Conservation (phyloP, 106 monocot genomes). For the Posidonia australis region DNA sequence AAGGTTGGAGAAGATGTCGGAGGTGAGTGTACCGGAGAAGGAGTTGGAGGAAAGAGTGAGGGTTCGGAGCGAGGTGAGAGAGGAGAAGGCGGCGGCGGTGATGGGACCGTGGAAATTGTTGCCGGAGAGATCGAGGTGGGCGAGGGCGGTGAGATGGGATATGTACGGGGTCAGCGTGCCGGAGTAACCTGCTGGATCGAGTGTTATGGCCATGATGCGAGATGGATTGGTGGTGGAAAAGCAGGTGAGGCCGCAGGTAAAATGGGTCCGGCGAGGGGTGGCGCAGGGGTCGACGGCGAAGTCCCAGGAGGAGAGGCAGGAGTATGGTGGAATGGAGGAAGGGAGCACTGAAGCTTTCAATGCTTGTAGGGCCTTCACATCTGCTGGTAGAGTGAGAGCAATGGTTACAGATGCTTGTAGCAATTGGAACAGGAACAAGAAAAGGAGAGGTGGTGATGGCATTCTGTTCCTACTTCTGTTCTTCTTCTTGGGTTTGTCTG, state of each 20-base stretch:
- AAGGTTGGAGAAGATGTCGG: conserved; percentile 15
- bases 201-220: conserved; percentile 25
- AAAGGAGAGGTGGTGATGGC: no score
- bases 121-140: conserved; percentile 35
- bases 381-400: conserved; percentile 18
- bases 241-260: conserved; percentile 52
- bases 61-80: conserved; percentile 21
- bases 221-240: conserved; percentile 5
- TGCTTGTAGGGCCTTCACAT: conserved; percentile 30
- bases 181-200: conserved; percentile 48
- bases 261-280: conserved; percentile 22
- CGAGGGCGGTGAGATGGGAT: conserved; percentile 31
- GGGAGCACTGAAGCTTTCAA: conserved; percentile 34
- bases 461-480: no score
- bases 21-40: conserved; percentile 33
- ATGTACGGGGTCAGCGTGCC: conserved; percentile 23
- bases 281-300: conserved; percentile 49
- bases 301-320: conserved; percentile 67
- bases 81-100: conserved; percentile 14
- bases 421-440: no score
- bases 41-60: conserved; percentile 34
- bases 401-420: no score
- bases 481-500: no score
- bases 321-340: conserved; percentile 29
- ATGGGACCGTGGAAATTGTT: conserved; percentile 39